A percentile compares a stretch with the other conserved stretches of the same genome.
These are phyloP conservation scores for Penicillium verhagenii DNA, from an alignment of 495 filamentous ascomycete genomes.

Conservation along the genomic window DNA sequence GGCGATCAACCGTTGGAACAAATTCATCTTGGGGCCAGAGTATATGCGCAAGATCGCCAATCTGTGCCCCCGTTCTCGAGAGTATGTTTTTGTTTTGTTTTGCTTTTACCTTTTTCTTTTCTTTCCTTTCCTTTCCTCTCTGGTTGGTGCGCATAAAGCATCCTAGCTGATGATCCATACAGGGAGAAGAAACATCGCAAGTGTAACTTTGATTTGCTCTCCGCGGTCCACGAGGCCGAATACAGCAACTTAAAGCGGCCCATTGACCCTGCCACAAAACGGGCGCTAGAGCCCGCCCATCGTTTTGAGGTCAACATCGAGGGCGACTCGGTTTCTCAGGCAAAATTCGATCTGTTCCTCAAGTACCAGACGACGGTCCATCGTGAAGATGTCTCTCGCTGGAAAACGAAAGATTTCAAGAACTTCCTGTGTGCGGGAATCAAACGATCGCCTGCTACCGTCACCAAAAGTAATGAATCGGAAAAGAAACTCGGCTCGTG, in stretches of 20 bases:
- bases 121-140: too few species aligned
- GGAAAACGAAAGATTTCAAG: slow-evolving; percentile 67
- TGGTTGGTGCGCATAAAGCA: slow-evolving; percentile 1
- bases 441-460: slow-evolving; percentile 40
- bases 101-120: too few species aligned
- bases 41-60: slow-evolving; percentile 73
- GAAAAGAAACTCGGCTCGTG: slow-evolving; percentile 76
- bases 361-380: slow-evolving; percentile 87
- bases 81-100: slow-evolving; percentile 59
- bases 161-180: not conserved
- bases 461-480: slow-evolving; percentile 38
- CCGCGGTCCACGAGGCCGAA: slow-evolving; percentile 71
- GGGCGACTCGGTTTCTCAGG: slow-evolving; percentile 74
- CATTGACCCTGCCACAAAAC: slow-evolving; percentile 51
- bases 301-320: slow-evolving; percentile 78
- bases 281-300: slow-evolving; percentile 70
- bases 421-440: slow-evolving; percentile 90
- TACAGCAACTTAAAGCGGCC: slow-evolving; percentile 55
- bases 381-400: slow-evolving; percentile 64
- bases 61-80: slow-evolving; percentile 72
- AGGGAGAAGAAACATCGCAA: slow-evolving; percentile 73
- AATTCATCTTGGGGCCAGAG: slow-evolving; percentile 72
- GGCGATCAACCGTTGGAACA: slow-evolving; percentile 87
- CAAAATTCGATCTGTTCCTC: slow-evolving; percentile 77
- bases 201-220: slow-evolving; percentile 70